Conservation (phyloP, 2,329 filamentous ascomycete species). For the Pestalotiopsis fici region DNA sequence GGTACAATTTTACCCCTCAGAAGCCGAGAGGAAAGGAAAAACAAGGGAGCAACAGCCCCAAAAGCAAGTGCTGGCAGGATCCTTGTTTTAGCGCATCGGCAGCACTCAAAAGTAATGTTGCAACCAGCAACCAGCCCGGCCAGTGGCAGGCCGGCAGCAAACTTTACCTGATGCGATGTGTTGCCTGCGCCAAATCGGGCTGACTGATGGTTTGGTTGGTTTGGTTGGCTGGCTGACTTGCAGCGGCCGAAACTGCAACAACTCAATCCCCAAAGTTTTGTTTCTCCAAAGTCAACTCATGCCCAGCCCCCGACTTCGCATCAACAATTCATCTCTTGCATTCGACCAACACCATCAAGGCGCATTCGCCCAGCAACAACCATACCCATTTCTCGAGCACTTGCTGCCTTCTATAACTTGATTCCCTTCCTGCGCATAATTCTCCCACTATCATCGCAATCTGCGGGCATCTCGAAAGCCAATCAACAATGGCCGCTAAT, state of each 20-base stretch:
- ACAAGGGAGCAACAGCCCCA: background rate
- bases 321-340: background rate
- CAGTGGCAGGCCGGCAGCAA: constrained; percentile 10
- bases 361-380: background rate
- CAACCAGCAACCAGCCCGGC: constrained; percentile 19
- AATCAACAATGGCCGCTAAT: constrained; percentile 29
- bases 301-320: background rate
- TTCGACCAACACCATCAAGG: background rate
- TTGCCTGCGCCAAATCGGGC: background rate
- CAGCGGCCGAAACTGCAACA: constrained; percentile 10
- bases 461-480: background rate
- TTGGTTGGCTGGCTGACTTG: background rate
- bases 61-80: constrained; percentile 9
- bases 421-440: background rate
- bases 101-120: constrained; percentile 15
- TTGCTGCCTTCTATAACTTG: background rate
- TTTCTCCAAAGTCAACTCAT: background rate
- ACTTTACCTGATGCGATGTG: constrained; percentile 9
- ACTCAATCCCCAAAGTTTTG: background rate
- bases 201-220: background rate
- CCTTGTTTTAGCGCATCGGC: constrained; percentile 25
- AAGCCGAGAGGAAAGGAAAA: background rate
- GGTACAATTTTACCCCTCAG: background rate
- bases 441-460: background rate
- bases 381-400: background rate